Conservation (phyloP, 2,329 filamentous ascomycete genomes). For the Colletotrichum eremochloae region DNA sequence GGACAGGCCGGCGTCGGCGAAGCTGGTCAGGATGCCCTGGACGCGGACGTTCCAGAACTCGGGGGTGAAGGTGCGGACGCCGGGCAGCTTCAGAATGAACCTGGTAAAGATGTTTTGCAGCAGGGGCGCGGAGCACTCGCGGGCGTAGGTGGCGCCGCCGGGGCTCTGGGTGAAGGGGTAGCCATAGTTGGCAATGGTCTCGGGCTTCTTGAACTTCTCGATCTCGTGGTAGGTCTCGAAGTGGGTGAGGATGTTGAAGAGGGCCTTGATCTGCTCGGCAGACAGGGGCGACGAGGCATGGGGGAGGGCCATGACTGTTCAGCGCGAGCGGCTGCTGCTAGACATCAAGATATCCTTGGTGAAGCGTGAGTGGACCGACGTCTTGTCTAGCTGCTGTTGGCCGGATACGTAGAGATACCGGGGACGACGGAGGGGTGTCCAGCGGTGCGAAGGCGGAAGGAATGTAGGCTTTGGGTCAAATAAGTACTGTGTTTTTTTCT, state of each 20-base stretch:
- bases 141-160: constrained; percentile 44
- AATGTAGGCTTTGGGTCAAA: no score
- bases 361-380: no score
- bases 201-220: constrained; percentile 75
- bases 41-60: constrained; percentile 77
- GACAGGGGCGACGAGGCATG: constrained; percentile 45
- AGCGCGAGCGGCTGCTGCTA: not conserved
- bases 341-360: not conserved
- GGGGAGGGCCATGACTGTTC: constrained; percentile 23
- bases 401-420: no score
- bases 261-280: constrained; percentile 62
- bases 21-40: constrained; percentile 69
- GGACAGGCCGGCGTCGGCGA: constrained; percentile 78
- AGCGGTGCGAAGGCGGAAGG: no score
- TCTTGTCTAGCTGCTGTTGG: no score
- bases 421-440: no score
- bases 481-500: not conserved
- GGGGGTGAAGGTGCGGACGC: constrained; percentile 70
- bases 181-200: constrained; percentile 76
- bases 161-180: constrained; percentile 69
- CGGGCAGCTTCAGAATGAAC: constrained; percentile 75
- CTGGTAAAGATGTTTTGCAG: constrained; percentile 77
- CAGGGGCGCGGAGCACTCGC: constrained; percentile 69
- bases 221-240: constrained; percentile 76
- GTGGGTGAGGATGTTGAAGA: constrained; percentile 72